Evolutionary conservation across 2,329 filamentous ascomycete species (phyloP).

Genomic region (Ophiostoma himal-ulmi): DNA sequence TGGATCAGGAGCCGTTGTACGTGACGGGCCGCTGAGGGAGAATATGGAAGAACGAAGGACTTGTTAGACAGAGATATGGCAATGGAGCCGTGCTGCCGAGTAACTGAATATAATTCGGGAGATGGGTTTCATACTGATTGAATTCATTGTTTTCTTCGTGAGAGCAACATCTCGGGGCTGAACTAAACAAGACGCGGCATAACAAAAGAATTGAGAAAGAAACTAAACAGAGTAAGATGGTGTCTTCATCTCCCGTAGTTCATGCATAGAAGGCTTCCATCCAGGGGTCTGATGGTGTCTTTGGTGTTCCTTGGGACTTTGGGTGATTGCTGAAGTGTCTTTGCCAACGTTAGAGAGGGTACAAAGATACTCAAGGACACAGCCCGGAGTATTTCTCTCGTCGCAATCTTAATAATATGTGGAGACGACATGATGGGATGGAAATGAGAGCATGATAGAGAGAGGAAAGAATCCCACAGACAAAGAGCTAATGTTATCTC

Average conservation of each 20-base stretch:
- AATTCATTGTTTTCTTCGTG: not conserved
- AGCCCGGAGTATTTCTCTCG: not conserved
- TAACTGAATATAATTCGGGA: not conserved
- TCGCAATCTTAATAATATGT: constrained; percentile 7
- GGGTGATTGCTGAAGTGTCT: not conserved
- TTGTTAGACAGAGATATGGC: not conserved
- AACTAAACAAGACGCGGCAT: constrained; percentile 9
- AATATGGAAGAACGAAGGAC: constrained; percentile 2
- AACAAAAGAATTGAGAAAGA: not conserved
- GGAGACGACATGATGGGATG: constrained; percentile 11
- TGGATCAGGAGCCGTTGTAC: constrained; percentile 41
- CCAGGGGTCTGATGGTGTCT: constrained; percentile 9
- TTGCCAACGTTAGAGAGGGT: not conserved
- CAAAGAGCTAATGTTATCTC: not conserved
- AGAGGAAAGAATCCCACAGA: not conserved
- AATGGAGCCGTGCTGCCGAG: not conserved
- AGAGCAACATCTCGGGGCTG: not conserved
- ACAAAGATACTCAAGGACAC: not conserved
- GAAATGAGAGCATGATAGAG: not conserved
- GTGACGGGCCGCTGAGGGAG: constrained; percentile 21
- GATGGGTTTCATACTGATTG: no score
- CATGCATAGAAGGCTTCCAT: constrained; percentile 22
- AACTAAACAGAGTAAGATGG: not conserved
- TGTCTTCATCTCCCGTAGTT: constrained; percentile 20
- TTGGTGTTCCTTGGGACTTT: not conserved